These are phyloP conservation scores for Candida qinlingensis DNA, from an alignment of 805 yeast species.

Conservation along the genomic window DNA sequence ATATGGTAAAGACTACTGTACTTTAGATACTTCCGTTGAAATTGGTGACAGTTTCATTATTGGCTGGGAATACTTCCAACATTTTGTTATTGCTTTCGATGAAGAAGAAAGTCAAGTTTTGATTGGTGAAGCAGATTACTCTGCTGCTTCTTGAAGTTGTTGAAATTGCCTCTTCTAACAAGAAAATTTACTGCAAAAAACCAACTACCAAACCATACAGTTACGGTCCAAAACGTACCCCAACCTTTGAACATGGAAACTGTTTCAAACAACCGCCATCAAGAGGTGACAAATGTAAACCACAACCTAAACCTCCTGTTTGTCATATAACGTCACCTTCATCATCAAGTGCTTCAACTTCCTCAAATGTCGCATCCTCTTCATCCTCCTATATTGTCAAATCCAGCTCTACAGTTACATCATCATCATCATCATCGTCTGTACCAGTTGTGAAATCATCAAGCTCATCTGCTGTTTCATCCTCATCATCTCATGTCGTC, in stretches of 20 bases:
- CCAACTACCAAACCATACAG: not conserved
- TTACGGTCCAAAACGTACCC: not conserved
- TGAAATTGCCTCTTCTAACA: not conserved
- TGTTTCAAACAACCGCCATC: not conserved
- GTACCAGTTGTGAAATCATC: too few species aligned
- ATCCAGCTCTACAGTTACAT: not conserved
- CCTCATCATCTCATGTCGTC: not conserved
- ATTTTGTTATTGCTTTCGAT: not conserved
- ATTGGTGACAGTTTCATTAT: not conserved
- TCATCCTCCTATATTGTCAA: not conserved
- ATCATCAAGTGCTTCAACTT: not conserved
- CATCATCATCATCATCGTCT: too few species aligned
- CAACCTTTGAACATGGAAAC: not conserved
- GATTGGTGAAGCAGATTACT: not conserved
- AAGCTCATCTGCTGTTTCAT: not conserved
- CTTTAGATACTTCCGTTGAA: conserved; percentile 8
- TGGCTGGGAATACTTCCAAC: conserved; percentile 1
- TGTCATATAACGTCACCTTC: not conserved
- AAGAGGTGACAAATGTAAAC: not conserved
- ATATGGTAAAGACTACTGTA: conserved; percentile 13
- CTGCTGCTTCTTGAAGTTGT: not conserved
- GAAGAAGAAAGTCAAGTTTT: not conserved
- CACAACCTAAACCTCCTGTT: not conserved
- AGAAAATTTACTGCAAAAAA: not conserved
- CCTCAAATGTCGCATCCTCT: not conserved